Evolutionary conservation across 257 asterid genomes (phyloP).

Genomic region (Jacaranda mimosifolia): DNA sequence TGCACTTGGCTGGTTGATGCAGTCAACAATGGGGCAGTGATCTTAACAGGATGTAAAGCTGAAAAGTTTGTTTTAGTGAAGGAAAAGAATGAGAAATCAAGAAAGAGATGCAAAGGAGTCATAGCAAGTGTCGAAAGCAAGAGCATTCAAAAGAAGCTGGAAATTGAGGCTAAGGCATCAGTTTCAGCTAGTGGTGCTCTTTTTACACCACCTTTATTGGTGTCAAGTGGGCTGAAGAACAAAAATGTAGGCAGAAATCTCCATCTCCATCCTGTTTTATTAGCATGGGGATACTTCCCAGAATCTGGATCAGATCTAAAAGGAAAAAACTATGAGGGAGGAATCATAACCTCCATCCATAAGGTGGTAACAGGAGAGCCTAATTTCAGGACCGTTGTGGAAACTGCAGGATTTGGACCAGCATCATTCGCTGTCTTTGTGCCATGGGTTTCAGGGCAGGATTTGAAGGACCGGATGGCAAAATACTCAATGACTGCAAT

Average conservation of each 20-base stretch:
- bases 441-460: conserved; percentile 65
- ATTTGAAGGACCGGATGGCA: conserved; percentile 59
- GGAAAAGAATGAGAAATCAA: conserved; percentile 17
- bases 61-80: conserved; percentile 52
- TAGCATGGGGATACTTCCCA: conserved; percentile 78
- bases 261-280: conserved; percentile 65
- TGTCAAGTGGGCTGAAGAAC: conserved; percentile 64
- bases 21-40: conserved; percentile 56
- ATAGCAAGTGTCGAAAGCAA: conserved; percentile 46
- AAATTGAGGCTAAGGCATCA: conserved; percentile 50
- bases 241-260: conserved; percentile 61
- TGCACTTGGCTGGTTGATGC: conserved; percentile 71
- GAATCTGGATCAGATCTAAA: conserved; percentile 43
- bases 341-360: conserved; percentile 62
- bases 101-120: conserved; percentile 59
- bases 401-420: conserved; percentile 57
- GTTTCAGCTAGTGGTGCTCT: conserved; percentile 71
- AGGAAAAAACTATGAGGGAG: conserved; percentile 64
- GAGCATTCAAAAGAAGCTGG: conserved; percentile 39
- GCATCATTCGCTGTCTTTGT: conserved; percentile 47
- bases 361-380: conserved; percentile 49
- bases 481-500: conserved; percentile 59
- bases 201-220: conserved; percentile 57
- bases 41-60: conserved; percentile 70
- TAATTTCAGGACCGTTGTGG: conserved; percentile 49